Conservation (phyloP, 345 rosid genomes). For the Fremontodendron californicum region DNA sequence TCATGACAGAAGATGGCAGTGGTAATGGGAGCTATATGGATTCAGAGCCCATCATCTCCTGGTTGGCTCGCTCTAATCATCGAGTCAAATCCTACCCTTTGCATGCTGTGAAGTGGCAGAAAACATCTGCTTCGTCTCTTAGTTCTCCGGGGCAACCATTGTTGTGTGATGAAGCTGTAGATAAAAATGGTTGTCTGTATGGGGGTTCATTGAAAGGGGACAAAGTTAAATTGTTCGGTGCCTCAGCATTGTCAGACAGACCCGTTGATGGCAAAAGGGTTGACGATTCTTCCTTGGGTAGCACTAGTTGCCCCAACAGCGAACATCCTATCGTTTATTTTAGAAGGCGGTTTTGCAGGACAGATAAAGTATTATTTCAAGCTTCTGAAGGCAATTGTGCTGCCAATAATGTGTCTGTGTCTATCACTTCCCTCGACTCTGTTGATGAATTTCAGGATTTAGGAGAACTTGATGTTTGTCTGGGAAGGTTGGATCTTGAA, state of each 20-base stretch:
- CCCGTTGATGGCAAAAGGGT: constrained; percentile 28
- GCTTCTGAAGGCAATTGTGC: constrained; percentile 21
- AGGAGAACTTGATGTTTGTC: constrained; percentile 24
- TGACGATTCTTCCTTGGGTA: constrained; percentile 33
- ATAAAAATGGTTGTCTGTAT: constrained; percentile 25
- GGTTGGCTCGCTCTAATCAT: constrained; percentile 68
- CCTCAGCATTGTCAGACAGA: constrained; percentile 34
- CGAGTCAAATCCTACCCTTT: constrained; percentile 53
- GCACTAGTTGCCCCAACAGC: constrained; percentile 26
- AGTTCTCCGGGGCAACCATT: constrained; percentile 6
- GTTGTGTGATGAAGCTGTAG: constrained; percentile 26
- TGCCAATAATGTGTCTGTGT: constrained; percentile 12
- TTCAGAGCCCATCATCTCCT: too few species aligned
- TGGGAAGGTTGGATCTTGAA: constrained; percentile 29
- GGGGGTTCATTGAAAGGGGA: constrained; percentile 25
- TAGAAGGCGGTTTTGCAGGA: constrained; percentile 67
- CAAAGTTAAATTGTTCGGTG: constrained; percentile 25
- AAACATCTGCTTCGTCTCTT: constrained; percentile 27
- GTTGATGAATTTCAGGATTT: constrained; percentile 21
- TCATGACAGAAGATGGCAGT: constrained; percentile 45
- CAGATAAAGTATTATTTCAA: constrained; percentile 15
- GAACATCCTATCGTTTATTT: constrained; percentile 72
- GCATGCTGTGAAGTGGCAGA: constrained; percentile 47
- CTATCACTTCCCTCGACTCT: constrained; percentile 20
- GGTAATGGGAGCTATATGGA: too few species aligned